Percentiles rank a stretch among this genome's conserved stretches.
These are phyloP conservation scores for Yamadazyma akitaensis DNA, from an alignment of 805 yeast species.

Conservation along the genomic window DNA sequence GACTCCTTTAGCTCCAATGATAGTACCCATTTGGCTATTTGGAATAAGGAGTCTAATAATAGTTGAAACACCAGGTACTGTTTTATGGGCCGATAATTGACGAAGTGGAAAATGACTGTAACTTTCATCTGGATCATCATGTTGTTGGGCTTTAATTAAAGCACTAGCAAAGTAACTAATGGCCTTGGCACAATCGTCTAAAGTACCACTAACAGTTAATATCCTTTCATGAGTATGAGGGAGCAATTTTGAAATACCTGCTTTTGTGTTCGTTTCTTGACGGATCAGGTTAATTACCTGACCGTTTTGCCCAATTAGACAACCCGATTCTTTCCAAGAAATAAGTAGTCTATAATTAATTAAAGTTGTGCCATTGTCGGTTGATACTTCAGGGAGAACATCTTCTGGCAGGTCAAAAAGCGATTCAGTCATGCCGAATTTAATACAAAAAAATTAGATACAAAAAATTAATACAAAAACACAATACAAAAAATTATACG, in stretches of 20 bases:
- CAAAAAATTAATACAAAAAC: conserved; percentile 4
- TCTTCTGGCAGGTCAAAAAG: background rate
- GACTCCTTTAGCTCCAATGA: conserved; percentile 80
- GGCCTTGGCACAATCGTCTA: conserved; percentile 67
- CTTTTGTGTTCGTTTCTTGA: conserved; percentile 72
- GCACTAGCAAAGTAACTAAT: conserved; percentile 67
- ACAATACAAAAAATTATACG: conserved; percentile 1
- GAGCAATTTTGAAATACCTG: conserved; percentile 79
- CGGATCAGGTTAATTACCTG: conserved; percentile 71
- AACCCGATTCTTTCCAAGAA: conserved; percentile 84
- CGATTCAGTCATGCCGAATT: background rate
- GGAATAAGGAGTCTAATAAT: conserved; percentile 72
- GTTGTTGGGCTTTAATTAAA: conserved; percentile 41
- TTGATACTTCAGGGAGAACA: conserved; percentile 9
- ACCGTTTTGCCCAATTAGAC: conserved; percentile 85
- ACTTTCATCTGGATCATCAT: conserved; percentile 14
- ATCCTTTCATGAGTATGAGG: conserved; percentile 83
- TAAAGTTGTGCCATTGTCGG: conserved; percentile 25
- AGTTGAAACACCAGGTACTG: conserved; percentile 49
- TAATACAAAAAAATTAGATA: conserved; percentile 3
- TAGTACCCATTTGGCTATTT: conserved; percentile 82
- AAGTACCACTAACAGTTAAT: conserved; percentile 70
- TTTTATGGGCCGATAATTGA: conserved; percentile 52
- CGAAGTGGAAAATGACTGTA: conserved; percentile 59
- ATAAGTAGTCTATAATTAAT: conserved; percentile 57